Percentiles rank a stretch among this genome's conserved stretches.
Evolutionary conservation across 208 protist genomes (phyloP).

Genomic region (Phytomonas francai): DNA sequence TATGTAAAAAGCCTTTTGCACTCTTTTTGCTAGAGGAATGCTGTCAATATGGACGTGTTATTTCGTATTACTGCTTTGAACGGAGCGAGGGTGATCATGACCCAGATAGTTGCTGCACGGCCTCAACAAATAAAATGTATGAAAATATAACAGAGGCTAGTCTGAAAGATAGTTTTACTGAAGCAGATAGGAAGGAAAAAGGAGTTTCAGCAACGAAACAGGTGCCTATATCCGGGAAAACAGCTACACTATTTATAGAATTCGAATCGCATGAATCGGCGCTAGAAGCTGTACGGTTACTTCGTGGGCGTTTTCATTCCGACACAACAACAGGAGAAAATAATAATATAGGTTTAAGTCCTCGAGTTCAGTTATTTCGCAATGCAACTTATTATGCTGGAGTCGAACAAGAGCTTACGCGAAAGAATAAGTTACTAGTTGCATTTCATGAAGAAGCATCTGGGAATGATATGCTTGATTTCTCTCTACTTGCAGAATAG

Average conservation of each 20-base stretch:
- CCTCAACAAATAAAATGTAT: neutral
- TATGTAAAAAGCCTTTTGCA: constrained; percentile 26
- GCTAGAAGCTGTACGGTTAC: constrained; percentile 37
- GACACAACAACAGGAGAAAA: neutral
- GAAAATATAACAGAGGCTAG: neutral
- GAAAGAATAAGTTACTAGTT: constrained; percentile 8
- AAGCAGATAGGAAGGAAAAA: neutral
- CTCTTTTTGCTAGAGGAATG: constrained; percentile 57
- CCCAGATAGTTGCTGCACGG: neutral
- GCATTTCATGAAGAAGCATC: neutral
- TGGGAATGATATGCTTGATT: constrained; percentile 23
- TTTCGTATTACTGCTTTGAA: constrained; percentile 55
- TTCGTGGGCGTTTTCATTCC: constrained; percentile 22
- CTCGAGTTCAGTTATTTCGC: constrained; percentile 32
- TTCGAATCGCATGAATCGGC: constrained; percentile 36
- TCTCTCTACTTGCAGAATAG: constrained; percentile 40
- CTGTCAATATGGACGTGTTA: constrained; percentile 65
- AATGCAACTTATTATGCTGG: constrained; percentile 51
- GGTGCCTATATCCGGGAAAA: neutral
- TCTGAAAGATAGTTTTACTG: neutral
- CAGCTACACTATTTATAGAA: constrained; percentile 34
- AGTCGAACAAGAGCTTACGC: constrained; percentile 14
- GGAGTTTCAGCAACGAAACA: neutral
- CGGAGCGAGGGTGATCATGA: neutral
- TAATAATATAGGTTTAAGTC: neutral